Percentiles rank a stretch among this genome's conserved stretches.
phyloP scores from a whole-genome alignment of 1,284 basidiomycete genomes.

The Heterobasidion parviporum region DNA sequence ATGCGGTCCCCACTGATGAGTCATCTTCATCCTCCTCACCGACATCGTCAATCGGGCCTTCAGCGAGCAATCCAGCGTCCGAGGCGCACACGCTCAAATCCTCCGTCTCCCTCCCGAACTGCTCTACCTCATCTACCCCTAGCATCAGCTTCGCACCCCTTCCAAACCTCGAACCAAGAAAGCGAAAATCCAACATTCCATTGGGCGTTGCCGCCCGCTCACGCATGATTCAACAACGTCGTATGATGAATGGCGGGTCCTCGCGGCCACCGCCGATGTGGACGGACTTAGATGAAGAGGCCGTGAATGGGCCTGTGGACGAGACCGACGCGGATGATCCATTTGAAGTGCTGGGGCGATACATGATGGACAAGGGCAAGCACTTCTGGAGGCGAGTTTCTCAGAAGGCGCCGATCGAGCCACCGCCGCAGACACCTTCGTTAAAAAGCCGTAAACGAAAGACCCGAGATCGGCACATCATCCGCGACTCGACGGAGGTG shows the following conservation, averaged over 20 bases:
- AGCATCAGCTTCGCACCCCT: slow-evolving; percentile 61
- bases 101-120: slow-evolving; percentile 6
- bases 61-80: not conserved
- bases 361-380: slow-evolving; percentile 11
- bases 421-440: not conserved
- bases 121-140: slow-evolving; percentile 8
- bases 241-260: slow-evolving; percentile 8
- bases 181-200: slow-evolving; percentile 45
- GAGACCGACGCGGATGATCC: slow-evolving; percentile 12
- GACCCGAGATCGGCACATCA: not conserved
- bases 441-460: not conserved
- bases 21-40: slow-evolving; percentile 9
- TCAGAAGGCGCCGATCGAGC: slow-evolving; percentile 3
- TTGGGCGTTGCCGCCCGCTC: slow-evolving; percentile 58
- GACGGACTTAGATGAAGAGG: slow-evolving; percentile 6
- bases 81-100: slow-evolving; percentile 5
- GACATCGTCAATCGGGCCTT: slow-evolving; percentile 3
- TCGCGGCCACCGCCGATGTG: slow-evolving; percentile 4
- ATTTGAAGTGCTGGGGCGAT: slow-evolving; percentile 10
- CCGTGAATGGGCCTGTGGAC: not conserved
- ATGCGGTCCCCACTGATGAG: not conserved
- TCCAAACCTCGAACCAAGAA: slow-evolving; percentile 45
- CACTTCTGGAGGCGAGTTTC: slow-evolving; percentile 11
- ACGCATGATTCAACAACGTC: slow-evolving; percentile 33
- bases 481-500: not conserved